Percentiles rank a stretch among this genome's conserved stretches.
Conservation (phyloP, 164 flowering plant genomes). For the Vitis rupestris region DNA sequence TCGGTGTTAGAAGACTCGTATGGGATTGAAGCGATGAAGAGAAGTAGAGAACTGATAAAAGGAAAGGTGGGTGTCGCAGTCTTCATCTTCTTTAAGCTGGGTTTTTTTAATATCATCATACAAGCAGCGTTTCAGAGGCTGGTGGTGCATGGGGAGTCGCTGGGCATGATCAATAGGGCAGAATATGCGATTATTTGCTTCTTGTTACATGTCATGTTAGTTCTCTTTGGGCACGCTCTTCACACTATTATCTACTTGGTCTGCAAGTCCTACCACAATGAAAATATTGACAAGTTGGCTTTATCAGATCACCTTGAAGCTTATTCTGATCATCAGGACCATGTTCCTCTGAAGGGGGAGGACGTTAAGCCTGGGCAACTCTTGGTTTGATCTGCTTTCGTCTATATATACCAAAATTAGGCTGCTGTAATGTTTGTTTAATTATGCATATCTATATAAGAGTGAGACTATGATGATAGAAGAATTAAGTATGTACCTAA, state of each 20-base stretch:
- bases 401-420: too few species aligned
- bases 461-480: too few species aligned
- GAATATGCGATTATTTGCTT: slow-evolving; percentile 4
- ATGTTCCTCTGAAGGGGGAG: too few species aligned
- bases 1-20: slow-evolving; percentile 6
- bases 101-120: background rate
- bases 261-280: slow-evolving; percentile 10
- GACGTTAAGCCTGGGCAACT: too few species aligned
- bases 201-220: slow-evolving; percentile 8
- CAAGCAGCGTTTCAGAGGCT: background rate
- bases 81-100: background rate
- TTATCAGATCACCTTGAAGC: too few species aligned
- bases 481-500: too few species aligned
- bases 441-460: too few species aligned
- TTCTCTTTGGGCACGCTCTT: slow-evolving; percentile 13
- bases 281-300: background rate
- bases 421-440: too few species aligned
- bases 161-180: background rate
- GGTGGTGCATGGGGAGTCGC: background rate
- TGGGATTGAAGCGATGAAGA: background rate
- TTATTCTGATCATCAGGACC: too few species aligned
- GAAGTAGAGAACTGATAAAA: background rate
- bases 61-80: slow-evolving; percentile 5
- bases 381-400: too few species aligned
- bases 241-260: slow-evolving; percentile 17